Conservation (phyloP, 306 rosid genomes). For the Medicago arabica region DNA sequence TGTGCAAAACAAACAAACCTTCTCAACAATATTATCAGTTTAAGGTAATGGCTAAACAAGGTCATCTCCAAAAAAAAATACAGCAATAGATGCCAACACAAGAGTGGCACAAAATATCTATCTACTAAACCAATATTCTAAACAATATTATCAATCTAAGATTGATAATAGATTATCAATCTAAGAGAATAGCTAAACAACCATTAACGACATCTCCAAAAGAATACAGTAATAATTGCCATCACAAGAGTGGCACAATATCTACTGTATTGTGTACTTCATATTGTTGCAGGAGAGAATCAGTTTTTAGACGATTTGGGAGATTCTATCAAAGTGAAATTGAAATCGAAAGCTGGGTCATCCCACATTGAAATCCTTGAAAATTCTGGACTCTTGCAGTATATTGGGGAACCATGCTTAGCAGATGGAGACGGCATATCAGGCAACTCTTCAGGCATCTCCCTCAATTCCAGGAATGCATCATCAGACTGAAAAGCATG, state of each 20-base stretch:
- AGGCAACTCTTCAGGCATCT: slow-evolving; percentile 51
- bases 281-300: slow-evolving; percentile 8
- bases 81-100: too few relatives aligned
- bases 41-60: neutral
- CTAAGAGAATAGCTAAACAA: neutral
- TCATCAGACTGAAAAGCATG: slow-evolving; percentile 45
- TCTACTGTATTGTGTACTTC: neutral
- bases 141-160: too few relatives aligned
- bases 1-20: too few relatives aligned
- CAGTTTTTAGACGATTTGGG: slow-evolving; percentile 43
- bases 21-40: too few relatives aligned
- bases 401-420: slow-evolving; percentile 48
- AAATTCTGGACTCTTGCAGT: slow-evolving; percentile 54
- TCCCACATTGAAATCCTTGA: slow-evolving; percentile 47
- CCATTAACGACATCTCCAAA: neutral
- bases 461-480: slow-evolving; percentile 45
- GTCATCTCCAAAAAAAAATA: too few relatives aligned
- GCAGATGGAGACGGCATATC: slow-evolving; percentile 41
- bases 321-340: slow-evolving; percentile 61
- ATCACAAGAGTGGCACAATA: slow-evolving; percentile 42
- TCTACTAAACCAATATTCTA: too few relatives aligned
- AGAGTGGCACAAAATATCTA: too few relatives aligned
- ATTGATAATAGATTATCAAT: too few relatives aligned
- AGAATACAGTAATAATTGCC: slow-evolving; percentile 35
- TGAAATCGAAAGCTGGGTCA: slow-evolving; percentile 52